phyloP scores from a whole-genome alignment of 2,329 filamentous ascomycete species.

The Pseudocercospora musae region DNA sequence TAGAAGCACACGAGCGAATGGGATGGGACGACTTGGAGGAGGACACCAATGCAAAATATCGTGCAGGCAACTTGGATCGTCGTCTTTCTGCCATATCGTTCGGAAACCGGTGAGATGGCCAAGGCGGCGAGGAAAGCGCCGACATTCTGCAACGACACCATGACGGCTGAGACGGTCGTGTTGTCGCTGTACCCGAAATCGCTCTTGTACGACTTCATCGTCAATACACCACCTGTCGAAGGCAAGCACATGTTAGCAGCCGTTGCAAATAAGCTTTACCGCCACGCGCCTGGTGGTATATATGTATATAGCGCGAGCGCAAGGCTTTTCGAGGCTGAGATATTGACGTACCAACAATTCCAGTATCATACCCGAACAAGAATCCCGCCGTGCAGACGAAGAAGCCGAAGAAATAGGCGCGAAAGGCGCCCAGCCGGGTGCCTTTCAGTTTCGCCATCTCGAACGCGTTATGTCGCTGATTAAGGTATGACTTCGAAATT shows the following conservation, averaged over 20 bases:
- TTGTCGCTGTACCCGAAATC: constrained; percentile 29
- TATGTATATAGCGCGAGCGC: background rate
- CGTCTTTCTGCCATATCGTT: constrained; percentile 45
- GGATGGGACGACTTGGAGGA: constrained; percentile 49
- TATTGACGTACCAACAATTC: constrained; percentile 34
- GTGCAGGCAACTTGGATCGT: constrained; percentile 47
- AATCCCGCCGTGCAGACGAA: constrained; percentile 27
- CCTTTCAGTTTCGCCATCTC: constrained; percentile 24
- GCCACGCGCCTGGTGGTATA: background rate
- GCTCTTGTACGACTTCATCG: constrained; percentile 27
- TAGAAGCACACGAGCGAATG: constrained; percentile 47
- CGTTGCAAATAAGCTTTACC: background rate
- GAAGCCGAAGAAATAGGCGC: constrained; percentile 28
- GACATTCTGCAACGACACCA: constrained; percentile 51
- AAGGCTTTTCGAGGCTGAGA: constrained; percentile 13
- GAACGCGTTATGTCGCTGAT: background rate
- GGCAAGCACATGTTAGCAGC: constrained; percentile 31
- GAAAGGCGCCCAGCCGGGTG: constrained; percentile 23
- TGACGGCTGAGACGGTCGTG: constrained; percentile 38
- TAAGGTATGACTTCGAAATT: background rate
- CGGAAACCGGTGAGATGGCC: constrained; percentile 48
- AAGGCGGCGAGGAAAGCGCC: constrained; percentile 54
- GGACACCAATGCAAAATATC: constrained; percentile 40
- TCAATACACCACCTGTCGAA: constrained; percentile 38
- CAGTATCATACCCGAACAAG: constrained; percentile 43